Evolutionary conservation across 1,284 basidiomycete genomes (phyloP).

Genomic region (Ceratobasidium sp.): DNA sequence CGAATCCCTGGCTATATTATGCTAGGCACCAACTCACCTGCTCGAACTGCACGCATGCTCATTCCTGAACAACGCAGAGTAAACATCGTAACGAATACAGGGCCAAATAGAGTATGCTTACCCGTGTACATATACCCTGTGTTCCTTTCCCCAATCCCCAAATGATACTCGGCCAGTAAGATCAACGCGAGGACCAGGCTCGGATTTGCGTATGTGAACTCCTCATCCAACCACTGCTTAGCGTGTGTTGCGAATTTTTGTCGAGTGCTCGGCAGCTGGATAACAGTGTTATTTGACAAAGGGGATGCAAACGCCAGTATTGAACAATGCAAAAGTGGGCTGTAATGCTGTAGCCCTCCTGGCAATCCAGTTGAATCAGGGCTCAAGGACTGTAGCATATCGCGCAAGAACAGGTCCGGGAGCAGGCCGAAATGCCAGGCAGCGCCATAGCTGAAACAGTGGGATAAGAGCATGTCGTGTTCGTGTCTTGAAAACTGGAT

Average conservation of each 20-base stretch:
- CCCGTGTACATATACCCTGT: slow-evolving; percentile 37
- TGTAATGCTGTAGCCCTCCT: background rate
- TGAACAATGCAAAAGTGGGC: slow-evolving; percentile 20
- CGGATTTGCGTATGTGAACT: slow-evolving; percentile 8
- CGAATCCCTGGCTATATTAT: background rate
- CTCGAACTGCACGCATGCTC: slow-evolving; percentile 14
- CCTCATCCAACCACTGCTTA: slow-evolving; percentile 29
- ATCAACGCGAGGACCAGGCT: slow-evolving; percentile 17
- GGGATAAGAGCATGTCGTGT: slow-evolving; percentile 13
- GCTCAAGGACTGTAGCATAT: slow-evolving; percentile 15
- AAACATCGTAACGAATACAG: background rate
- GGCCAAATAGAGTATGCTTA: background rate
- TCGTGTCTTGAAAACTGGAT: background rate
- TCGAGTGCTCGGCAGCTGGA: background rate
- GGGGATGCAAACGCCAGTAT: slow-evolving; percentile 21
- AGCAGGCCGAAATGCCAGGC: slow-evolving; percentile 21
- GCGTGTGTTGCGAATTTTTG: slow-evolving; percentile 20
- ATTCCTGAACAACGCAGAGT: slow-evolving; percentile 5
- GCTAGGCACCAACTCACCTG: background rate
- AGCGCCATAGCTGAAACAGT: slow-evolving; percentile 25
- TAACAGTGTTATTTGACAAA: background rate
- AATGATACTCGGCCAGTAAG: slow-evolving; percentile 19
- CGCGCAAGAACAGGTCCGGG: slow-evolving; percentile 12
- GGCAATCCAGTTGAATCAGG: background rate
- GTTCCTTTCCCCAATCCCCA: slow-evolving; percentile 21